A percentile compares a stretch with the other conserved stretches of the same genome.
Evolutionary conservation across 306 rosid species (phyloP).

Genomic region (Styphnolobium japonicum): DNA sequence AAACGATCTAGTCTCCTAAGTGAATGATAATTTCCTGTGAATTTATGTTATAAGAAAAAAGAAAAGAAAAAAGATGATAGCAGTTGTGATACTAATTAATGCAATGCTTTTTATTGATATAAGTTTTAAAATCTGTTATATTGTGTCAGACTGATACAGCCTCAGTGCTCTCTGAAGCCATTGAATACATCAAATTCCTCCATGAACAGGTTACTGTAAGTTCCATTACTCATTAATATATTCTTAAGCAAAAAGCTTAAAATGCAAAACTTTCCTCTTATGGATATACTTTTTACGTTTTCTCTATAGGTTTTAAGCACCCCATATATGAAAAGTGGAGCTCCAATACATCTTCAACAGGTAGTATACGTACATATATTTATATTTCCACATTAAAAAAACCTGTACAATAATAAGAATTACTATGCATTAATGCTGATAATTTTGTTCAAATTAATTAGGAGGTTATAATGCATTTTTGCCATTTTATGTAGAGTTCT

Average conservation of each 20-base stretch:
- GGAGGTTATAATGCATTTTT: too few species aligned
- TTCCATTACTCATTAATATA: slow-evolving; percentile 30
- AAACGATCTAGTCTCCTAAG: slow-evolving; percentile 22
- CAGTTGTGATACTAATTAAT: not conserved
- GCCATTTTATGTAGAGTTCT: slow-evolving; percentile 43
- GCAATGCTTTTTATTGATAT: slow-evolving; percentile 5
- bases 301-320: slow-evolving; percentile 67
- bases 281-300: not conserved
- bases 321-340: slow-evolving; percentile 96
- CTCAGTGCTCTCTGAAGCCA: slow-evolving; percentile 99
- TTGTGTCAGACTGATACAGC: slow-evolving; percentile 97
- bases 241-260: not conserved
- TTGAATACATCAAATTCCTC: slow-evolving; percentile 93
- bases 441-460: slow-evolving; percentile 1
- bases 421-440: not conserved
- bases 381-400: not conserved
- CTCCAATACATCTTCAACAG: slow-evolving; percentile 73
- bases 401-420: not conserved
- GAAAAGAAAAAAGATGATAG: not conserved
- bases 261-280: not conserved
- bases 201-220: slow-evolving; percentile 94
- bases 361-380: slow-evolving; percentile 30
- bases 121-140: slow-evolving; percentile 19
- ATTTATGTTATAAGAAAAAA: slow-evolving; percentile 6
- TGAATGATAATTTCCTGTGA: slow-evolving; percentile 39